These are phyloP conservation scores for Rhododendron henanense DNA, from an alignment of 148 eudicot genomes.

Conservation along the genomic window DNA sequence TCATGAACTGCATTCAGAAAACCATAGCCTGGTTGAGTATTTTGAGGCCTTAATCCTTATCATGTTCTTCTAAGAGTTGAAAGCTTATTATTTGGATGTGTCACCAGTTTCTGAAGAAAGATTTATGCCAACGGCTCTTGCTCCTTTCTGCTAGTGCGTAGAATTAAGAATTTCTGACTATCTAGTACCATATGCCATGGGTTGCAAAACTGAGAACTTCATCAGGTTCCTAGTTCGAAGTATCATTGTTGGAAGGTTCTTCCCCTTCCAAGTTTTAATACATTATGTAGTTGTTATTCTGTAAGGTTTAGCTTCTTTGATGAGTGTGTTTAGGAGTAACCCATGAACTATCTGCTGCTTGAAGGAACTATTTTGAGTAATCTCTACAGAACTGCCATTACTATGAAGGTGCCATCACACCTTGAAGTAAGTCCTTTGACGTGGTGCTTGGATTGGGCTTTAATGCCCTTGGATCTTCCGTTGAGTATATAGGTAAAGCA, in stretches of 20 bases:
- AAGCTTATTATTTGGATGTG: neutral
- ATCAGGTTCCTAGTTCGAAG: neutral
- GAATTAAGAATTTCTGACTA: neutral
- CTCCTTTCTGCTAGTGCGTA: neutral
- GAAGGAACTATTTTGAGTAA: neutral
- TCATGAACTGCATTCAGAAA: too few species aligned
- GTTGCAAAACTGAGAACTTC: neutral
- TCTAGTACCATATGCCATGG: neutral
- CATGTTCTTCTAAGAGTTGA: too few species aligned
- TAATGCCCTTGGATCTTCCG: neutral
- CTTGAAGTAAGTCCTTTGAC: neutral
- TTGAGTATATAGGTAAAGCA: neutral
- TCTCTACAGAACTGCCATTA: neutral
- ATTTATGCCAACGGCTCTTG: too few species aligned
- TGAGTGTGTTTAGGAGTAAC: neutral
- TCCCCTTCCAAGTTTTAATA: neutral
- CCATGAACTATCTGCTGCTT: neutral
- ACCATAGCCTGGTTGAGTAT: too few species aligned
- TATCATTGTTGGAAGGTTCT: neutral
- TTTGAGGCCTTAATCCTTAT: too few species aligned
- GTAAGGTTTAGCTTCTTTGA: neutral
- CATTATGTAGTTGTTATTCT: neutral
- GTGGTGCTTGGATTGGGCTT: neutral
- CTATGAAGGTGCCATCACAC: neutral
- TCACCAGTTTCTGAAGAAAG: too few species aligned